Base-by-base conservation (phyloP, 2,329 filamentous ascomycete genomes). In the Septoria petroselini region DNA sequence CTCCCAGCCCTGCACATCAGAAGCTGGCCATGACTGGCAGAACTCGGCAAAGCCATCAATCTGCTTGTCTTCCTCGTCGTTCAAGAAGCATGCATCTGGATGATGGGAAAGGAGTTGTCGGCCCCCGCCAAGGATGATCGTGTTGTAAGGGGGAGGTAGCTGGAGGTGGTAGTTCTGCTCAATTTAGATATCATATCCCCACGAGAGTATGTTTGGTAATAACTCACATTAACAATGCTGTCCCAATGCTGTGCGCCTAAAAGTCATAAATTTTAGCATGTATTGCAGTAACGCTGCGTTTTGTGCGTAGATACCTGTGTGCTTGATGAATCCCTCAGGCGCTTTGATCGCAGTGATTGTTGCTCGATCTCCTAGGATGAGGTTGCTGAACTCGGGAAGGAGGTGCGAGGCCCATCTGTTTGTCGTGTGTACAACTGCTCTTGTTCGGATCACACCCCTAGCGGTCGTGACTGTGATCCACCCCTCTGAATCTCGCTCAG, bases 111-210 rank as follows among this genome's bases (percentile, higher is more conserved):
- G 39, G 33, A 64, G 55, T 15, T 59, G 53, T 34, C 60, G 59
- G 1, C 55, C 65, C 7, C 62, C 63, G 25, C 63, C 63, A 25
- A 66, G 45, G 7, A 64, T 60, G 48, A 68, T 61, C 11, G 62
- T 56, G 34, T 67, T 66, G 21, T 62, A 60, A 1, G 65, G 65
- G 6, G 64, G 54, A 3, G 65, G 64, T 7, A 65, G 51, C 52
- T 68, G 65, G 1, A 65, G 52, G 42, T 66, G 63, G 48, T 68
- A 67, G 48, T 68, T 67, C 53, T 58, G 29, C 4, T 2, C 1
- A 18, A 3, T 21, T 54, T 14, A 41, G 48, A 31, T 2, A 30
- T 19, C n/a, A 19, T 18, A 31, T 11, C 4, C 1, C 6, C n/a
- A n/a, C n/a, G n/a, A n/a, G n/a, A n/a, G 7, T 4, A 3, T 17